Base-by-base conservation (phyloP, 2,329 filamentous ascomycete species). In the Volutella citrinella region DNA sequence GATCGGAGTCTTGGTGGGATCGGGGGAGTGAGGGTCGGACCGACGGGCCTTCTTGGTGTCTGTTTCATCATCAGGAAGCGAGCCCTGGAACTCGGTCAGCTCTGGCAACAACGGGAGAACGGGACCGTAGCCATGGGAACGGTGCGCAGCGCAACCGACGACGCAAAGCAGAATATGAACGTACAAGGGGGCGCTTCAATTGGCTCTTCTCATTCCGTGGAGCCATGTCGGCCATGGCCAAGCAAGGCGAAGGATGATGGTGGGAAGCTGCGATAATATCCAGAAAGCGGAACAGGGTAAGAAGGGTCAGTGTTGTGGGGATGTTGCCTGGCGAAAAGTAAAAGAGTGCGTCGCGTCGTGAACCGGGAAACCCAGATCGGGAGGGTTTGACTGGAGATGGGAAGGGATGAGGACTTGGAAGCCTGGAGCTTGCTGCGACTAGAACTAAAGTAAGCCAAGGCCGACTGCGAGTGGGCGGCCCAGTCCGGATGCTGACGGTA, bases 1-100 rank as follows among this genome's bases (percentile, higher is more conserved):
- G 49, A 83, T 58, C 38, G 82, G 78, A 8, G 80, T 82, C 52
- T 78, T 76, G 39, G 68, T 57, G 36, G 48, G 48, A 36, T 69
- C 69, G 47, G 79, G 76, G 20, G 76, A 80, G 40, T 88, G 68
- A 43, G 87, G 81, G 47, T 86, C 72, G 27, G 87, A 89, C 38
- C 87, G 80, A 44, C 91, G 83, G 40, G 84, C 81, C 62, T 95
- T 95, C 74, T 96, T 96, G 44, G 74, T 68, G 43, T 89, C 83
- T 44, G 74, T 70, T 43, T 72, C 67, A 49, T 77, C 72, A 35
- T 82, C 78, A 49, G 78, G 80, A 32, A 76, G 69, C 25, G 83
- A 87, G 49, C 70, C 75, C 85, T 90, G 41, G 37, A 40, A 30
- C 23, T 18, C 30, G 23, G 16, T 11, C 19, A 17, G 15, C 15